Evolutionary conservation across 306 rosid species (phyloP).

Genomic region (cucumber (Cucumis sativus)): DNA sequence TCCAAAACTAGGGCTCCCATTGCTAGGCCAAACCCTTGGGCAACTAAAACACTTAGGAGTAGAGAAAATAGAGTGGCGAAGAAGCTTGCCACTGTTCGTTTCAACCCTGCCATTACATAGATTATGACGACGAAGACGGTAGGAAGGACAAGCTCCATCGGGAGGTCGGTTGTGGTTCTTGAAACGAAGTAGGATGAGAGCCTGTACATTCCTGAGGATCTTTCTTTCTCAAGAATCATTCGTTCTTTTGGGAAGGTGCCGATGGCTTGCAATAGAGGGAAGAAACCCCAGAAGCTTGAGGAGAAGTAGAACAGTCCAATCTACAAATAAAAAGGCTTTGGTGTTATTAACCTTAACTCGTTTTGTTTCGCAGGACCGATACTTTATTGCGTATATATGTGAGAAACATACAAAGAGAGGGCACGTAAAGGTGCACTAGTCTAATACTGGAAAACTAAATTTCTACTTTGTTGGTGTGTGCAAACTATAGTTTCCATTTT

Average conservation of each 20-base stretch:
- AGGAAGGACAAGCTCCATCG: constrained; percentile 62
- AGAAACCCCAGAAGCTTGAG: constrained; percentile 54
- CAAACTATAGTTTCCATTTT: too few relatives aligned
- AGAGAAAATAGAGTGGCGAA: constrained; percentile 18
- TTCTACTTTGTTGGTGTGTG: not conserved
- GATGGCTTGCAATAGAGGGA: constrained; percentile 50
- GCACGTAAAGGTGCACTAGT: too few relatives aligned
- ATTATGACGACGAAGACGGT: constrained; percentile 29
- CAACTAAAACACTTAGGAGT: constrained; percentile 34
- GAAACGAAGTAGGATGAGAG: constrained; percentile 64
- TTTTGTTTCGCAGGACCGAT: too few relatives aligned
- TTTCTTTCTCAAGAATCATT: constrained; percentile 48
- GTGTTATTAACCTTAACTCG: not conserved
- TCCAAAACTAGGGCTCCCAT: constrained; percentile 54
- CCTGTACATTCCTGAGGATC: constrained; percentile 62
- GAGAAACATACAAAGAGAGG: too few relatives aligned
- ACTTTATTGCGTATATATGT: too few relatives aligned
- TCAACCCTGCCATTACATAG: constrained; percentile 55
- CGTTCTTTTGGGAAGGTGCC: constrained; percentile 58
- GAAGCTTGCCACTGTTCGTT: constrained; percentile 10
- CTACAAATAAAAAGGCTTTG: constrained; percentile 18
- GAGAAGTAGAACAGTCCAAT: constrained; percentile 45
- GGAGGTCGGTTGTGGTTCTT: constrained; percentile 37
- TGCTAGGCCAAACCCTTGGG: constrained; percentile 66
- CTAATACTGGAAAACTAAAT: too few relatives aligned